Base-by-base conservation (phyloP, 164 flowering plant species). In the Brasenia schreberi region DNA sequence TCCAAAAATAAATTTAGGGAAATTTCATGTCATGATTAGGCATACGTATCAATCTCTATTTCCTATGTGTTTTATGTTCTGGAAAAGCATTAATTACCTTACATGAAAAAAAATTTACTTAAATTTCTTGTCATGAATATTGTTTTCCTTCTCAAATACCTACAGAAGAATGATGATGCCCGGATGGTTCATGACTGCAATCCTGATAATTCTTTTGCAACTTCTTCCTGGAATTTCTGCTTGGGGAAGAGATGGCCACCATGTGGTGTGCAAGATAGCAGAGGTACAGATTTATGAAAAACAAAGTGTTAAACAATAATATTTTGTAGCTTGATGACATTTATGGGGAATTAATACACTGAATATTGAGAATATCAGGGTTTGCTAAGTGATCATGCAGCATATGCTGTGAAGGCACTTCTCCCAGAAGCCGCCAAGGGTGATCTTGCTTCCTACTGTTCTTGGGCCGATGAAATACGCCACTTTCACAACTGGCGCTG, bases 181-280 rank as follows among this genome's bases (percentile, higher is more conserved):
- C 56, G 12, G 16, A 49, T 49, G 56, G 56, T 14, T 49, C 12
- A 9, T 49, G 56, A 49, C 16, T 6, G 56, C 12, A 49, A 49
- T 9, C 56, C 56, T 49, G 56, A 14, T 49, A 3, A 14, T 49
- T 49, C 56, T 49, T 49, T 9, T 49, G 56, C 56, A 6, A 23
- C 64, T 84, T 68, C 49, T 83, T 64, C 73, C 83, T 45, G 83
- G 80, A 66, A 71, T 75, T 72, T 67, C 74, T 56, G 86, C 89
- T 62, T 94, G 99, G 97, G 99, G 97, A 68, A 85, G 84, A 71
- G 90, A 94, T 65, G 97, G 97, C 3, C 97, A 94, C 71, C 88
- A 81, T 73, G 87, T 82, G 17, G 72, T 71, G 61, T 94, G 99
- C 73, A 91, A 89, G 75, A 89, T 94, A 72, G 96, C 97, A 17